A percentile compares a stretch with the other conserved stretches of the same genome.
phyloP scores from a whole-genome alignment of 768 basidiomycete genomes.

The Dacryopinax primogenitus region DNA sequence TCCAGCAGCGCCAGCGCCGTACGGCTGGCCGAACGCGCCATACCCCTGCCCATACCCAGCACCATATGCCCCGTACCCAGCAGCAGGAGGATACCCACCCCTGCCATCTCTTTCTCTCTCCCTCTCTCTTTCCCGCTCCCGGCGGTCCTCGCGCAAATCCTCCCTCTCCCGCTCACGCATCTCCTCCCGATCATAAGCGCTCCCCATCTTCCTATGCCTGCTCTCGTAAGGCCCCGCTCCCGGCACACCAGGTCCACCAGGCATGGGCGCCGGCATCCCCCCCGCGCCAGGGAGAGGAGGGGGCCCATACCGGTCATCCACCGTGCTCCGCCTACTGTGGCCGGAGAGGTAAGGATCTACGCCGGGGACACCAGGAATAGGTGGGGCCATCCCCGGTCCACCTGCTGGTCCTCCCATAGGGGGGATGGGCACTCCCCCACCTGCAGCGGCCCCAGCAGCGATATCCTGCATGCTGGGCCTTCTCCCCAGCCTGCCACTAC shows the following conservation, averaged over 20 bases:
- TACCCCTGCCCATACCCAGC: not conserved
- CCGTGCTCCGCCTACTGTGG: not conserved
- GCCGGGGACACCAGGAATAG: not conserved
- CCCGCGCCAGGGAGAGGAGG: not conserved
- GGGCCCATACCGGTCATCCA: not conserved
- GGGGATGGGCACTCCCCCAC: not conserved
- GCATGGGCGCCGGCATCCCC: too few relatives aligned
- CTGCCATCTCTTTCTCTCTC: slow-evolving; percentile 6
- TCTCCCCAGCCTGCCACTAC: not conserved
- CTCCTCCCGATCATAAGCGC: not conserved
- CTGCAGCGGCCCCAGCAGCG: not conserved
- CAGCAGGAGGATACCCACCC: not conserved
- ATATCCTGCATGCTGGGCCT: not conserved
- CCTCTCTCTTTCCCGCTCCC: not conserved
- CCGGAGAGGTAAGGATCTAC: not conserved
- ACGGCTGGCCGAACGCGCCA: not conserved
- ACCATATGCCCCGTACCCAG: not conserved
- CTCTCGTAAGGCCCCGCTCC: too few relatives aligned
- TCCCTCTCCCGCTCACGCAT: not conserved
- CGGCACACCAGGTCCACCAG: too few relatives aligned
- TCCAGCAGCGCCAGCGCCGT: not conserved
- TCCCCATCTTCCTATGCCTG: not conserved
- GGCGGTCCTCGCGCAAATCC: not conserved
- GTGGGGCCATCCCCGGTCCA: not conserved
- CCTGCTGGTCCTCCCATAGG: not conserved